Base-by-base conservation (phyloP, 495 filamentous ascomycete genomes). In the Trichoderma asperelloides region DNA sequence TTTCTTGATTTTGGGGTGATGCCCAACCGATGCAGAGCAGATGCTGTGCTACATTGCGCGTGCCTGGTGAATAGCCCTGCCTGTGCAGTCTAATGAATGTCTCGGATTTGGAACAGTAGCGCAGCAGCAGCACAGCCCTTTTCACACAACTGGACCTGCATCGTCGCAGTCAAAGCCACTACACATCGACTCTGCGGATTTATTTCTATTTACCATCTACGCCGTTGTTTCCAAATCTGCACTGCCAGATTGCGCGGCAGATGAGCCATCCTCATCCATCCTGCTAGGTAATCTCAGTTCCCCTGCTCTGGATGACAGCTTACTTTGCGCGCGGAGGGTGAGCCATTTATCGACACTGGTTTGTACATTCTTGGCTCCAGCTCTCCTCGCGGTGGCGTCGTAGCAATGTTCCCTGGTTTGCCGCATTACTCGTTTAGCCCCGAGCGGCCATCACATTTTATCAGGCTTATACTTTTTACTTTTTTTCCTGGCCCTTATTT, bases 311-410 rank as follows among this genome's bases (percentile, higher is more conserved):
- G 1, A 11, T 0, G 23, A 15, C 55, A 30, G 21, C 55, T 28
- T 28, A 28, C 55, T 23, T 51, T 23, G 18, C 4, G 55, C 21
- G 25, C 12, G 11, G 25, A 28, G 7, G 55, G 27, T 60, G 55
- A 60, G 55, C 55, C 55, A 60, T 60, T 60, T 60, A 28, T 60
- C 55, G 55, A 30, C 25, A 28, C 55, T 28, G 11, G 55, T 60
- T 30, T 11, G 6, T 11, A 30, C 55, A 7, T 30, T 60, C 55
- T 30, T 60, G 23, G 55, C 23, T 30, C 43, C 55, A 60, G 27
- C 55, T 23, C 16, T 51, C 12, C 11, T 13, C 9, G 18, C 16
- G n/a, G 49, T 55, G 49, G 49, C 49, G 49, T 55, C 7, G 49
- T 25, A 33, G 60, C 60, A 30, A n/a, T 8, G 1, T 33, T 33